Percentiles rank a stretch among this genome's conserved stretches.
These are phyloP conservation scores for Metrosideros polymorpha DNA, from an alignment of 441 rosid species.

Conservation along the genomic window DNA sequence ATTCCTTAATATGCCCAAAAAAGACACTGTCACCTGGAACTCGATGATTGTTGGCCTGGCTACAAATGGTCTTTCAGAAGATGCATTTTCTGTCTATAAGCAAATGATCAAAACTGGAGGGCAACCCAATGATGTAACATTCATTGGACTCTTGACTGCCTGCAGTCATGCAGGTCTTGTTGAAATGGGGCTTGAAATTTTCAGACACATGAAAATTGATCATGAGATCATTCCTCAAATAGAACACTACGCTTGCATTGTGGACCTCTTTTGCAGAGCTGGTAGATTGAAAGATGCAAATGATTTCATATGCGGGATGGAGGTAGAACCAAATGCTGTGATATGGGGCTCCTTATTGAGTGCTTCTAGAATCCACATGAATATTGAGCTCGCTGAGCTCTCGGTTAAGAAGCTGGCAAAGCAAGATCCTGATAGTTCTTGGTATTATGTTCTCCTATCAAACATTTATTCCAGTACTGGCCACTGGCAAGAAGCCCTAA, in stretches of 20 bases:
- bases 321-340: conserved; percentile 19
- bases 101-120: background rate
- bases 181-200: conserved; percentile 23
- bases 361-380: conserved; percentile 17
- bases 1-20: conserved; percentile 17
- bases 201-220: conserved; percentile 23
- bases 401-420: conserved; percentile 18
- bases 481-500: conserved; percentile 21
- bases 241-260: conserved; percentile 29
- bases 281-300: conserved; percentile 26
- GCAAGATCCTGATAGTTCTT: conserved; percentile 17
- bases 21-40: conserved; percentile 35
- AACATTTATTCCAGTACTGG: conserved; percentile 30
- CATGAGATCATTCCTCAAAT: conserved; percentile 31
- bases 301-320: conserved; percentile 18
- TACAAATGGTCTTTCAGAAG: conserved; percentile 27
- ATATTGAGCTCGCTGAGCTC: conserved; percentile 21
- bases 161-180: conserved; percentile 33
- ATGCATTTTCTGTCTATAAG: conserved; percentile 28
- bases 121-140: conserved; percentile 31
- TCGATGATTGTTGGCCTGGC: conserved; percentile 34
- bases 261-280: conserved; percentile 25
- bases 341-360: conserved; percentile 26
- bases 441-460: conserved; percentile 27
- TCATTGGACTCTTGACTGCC: conserved; percentile 33